Base-by-base conservation (phyloP, 192 early-diverging fungal species). In the Coemansia sp. region DNA sequence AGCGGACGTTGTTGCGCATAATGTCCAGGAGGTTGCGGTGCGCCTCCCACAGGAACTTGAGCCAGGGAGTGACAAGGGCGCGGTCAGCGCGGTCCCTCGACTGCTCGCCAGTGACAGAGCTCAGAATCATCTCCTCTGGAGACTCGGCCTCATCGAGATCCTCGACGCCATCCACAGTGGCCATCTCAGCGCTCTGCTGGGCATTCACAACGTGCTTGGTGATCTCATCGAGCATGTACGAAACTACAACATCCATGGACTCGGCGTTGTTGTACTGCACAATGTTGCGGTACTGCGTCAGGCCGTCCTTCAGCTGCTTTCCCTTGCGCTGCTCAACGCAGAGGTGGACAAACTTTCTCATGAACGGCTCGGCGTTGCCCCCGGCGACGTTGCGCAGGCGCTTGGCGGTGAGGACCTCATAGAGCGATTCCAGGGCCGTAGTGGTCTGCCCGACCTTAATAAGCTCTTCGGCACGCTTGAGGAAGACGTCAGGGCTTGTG, bases 11-110 rank as follows among this genome's bases (percentile, higher is more conserved):
- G 89, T 98, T 97, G 68, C 96, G 86, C 76, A 99, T 78, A 55
- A 95, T 95, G 71, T 99, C 96, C 50, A 99, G 87, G 45, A 94
- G 90, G 64, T 94, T 98, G 58, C 98, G 86, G 84, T 99, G 98
- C n/a, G 92, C 91, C 84, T 99, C 98, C 98, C 98, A 99, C 69
- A 98, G 86, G 82, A 99, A 98, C 83, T 94, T 95, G 59, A 99
- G 85, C 94, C 96, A 98, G 36, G 98, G 96, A 42, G 96, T 99
- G 41, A 99, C 95, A 29, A 98, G 91, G 63, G 93, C 95, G 61
- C 97, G 92, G 76, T 99, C 95, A 7, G 96, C 95, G 32, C 97
- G 87, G 83, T 99, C 96, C 82, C 94, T 95, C 82, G 84, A 88
- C 71, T 93, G 92, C 61, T 96, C 95, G 29, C 92, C 91, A 65